Percentiles rank a stretch among this genome's conserved stretches.
Conservation (phyloP, 2,329 filamentous ascomycete genomes). For the Zasmidium angulare region DNA sequence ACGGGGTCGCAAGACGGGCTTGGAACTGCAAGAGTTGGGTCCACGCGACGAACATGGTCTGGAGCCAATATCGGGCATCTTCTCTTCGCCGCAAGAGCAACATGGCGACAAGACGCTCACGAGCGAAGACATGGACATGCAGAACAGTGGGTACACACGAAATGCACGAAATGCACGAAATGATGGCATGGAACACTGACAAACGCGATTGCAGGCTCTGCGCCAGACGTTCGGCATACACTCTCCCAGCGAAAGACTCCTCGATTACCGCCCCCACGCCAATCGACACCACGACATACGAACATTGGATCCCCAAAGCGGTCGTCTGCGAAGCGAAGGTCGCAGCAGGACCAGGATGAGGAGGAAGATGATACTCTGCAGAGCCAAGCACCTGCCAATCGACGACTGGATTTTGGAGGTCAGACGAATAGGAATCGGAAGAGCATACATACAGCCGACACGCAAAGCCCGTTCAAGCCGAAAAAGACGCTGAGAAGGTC, state of each 20-base stretch:
- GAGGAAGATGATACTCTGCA: conserved; percentile 13
- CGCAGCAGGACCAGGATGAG: conserved; percentile 17
- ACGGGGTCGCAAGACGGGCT: conserved; percentile 69
- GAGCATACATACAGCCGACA: conserved; percentile 29
- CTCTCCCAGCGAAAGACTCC: conserved; percentile 44
- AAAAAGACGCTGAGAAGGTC: conserved; percentile 30
- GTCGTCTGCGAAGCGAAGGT: conserved; percentile 55
- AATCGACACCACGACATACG: conserved; percentile 65
- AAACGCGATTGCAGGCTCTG: conserved; percentile 43
- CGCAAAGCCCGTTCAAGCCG: conserved; percentile 34
- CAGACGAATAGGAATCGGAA: conserved; percentile 25
- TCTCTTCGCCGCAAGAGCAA: conserved; percentile 72
- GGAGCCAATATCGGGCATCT: conserved; percentile 81
- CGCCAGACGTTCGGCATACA: conserved; percentile 48
- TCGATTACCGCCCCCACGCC: conserved; percentile 50
- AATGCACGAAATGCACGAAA: neutral
- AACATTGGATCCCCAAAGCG: conserved; percentile 60
- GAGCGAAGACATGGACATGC: conserved; percentile 54
- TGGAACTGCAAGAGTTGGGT: conserved; percentile 74
- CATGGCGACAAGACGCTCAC: conserved; percentile 24
- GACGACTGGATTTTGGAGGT: conserved; percentile 33
- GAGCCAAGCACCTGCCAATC: conserved; percentile 30
- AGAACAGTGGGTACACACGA: conserved; percentile 54
- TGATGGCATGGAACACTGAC: conserved; percentile 15
- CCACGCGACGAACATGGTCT: conserved; percentile 88